These are phyloP conservation scores for Salix viminalis DNA, from an alignment of 345 rosid genomes.

Conservation along the genomic window DNA sequence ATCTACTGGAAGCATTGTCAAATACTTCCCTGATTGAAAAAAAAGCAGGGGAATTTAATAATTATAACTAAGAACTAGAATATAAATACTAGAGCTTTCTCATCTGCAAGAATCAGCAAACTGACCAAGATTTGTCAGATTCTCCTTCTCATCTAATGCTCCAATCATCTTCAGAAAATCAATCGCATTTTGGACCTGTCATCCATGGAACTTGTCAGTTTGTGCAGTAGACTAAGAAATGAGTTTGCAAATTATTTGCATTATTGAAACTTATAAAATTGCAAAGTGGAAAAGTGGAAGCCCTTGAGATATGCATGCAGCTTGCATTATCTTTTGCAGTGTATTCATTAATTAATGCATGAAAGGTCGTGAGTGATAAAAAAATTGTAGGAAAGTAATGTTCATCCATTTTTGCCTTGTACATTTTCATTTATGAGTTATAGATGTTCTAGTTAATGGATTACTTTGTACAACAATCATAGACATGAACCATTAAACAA, in stretches of 20 bases:
- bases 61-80: not conserved
- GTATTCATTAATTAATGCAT: not conserved
- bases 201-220: constrained; percentile 9
- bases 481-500: not conserved
- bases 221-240: constrained; percentile 1
- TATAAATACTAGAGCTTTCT: not conserved
- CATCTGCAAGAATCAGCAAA: constrained; percentile 18
- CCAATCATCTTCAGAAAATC: constrained; percentile 90
- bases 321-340: not conserved
- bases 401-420: not conserved
- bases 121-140: constrained; percentile 92
- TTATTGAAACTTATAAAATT: not conserved
- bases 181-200: constrained; percentile 92
- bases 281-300: not conserved
- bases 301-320: not conserved
- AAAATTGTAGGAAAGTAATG: not conserved
- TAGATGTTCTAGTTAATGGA: not conserved
- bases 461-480: not conserved
- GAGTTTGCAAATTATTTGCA: not conserved
- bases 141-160: constrained; percentile 84
- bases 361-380: not conserved
- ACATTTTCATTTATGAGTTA: not conserved
- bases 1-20: constrained; percentile 93
- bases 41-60: not conserved
- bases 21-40: constrained; percentile 55